Evolutionary conservation across 2,329 filamentous ascomycete species (phyloP).

Genomic region (Boeremia lycopersici): DNA sequence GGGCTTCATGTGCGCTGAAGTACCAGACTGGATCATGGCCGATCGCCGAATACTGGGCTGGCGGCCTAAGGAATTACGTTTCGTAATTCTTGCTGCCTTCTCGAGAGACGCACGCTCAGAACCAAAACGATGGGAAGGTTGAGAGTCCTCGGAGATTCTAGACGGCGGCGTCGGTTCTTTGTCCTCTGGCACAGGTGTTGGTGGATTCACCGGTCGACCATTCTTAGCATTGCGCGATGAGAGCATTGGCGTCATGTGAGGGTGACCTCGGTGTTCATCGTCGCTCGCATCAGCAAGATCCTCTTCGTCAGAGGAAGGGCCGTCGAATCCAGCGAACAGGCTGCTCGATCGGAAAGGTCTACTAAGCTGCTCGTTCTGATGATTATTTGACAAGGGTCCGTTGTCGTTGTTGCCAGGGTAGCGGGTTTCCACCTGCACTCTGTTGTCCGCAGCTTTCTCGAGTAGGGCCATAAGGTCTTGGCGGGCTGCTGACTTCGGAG

Average conservation of each 20-base stretch:
- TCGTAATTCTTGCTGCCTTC: slow-evolving; percentile 43
- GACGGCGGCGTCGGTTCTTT: slow-evolving; percentile 43
- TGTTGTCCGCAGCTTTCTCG: slow-evolving; percentile 33
- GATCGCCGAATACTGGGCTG: slow-evolving; percentile 73
- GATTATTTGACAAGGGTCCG: slow-evolving; percentile 67
- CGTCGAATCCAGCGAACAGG: slow-evolving; percentile 85
- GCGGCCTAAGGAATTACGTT: slow-evolving; percentile 40
- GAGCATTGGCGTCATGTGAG: slow-evolving; percentile 53
- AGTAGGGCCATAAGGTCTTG: slow-evolving; percentile 40
- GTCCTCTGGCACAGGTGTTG: slow-evolving; percentile 52
- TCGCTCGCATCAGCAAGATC: slow-evolving; percentile 68
- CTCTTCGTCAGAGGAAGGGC: slow-evolving; percentile 60
- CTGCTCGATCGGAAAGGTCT: slow-evolving; percentile 79
- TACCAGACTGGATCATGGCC: slow-evolving; percentile 80
- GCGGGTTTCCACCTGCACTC: slow-evolving; percentile 59
- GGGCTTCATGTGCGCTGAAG: slow-evolving; percentile 72
- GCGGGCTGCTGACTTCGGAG: slow-evolving; percentile 27
- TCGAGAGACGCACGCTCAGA: slow-evolving; percentile 45
- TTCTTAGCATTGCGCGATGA: slow-evolving; percentile 56
- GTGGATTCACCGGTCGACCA: slow-evolving; percentile 50
- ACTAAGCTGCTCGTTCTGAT: slow-evolving; percentile 63
- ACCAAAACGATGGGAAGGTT: slow-evolving; percentile 23
- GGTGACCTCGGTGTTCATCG: slow-evolving; percentile 62
- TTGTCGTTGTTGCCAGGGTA: slow-evolving; percentile 84
- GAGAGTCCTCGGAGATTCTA: slow-evolving; percentile 41